These are phyloP conservation scores for Cerrena zonata DNA, from an alignment of 1,284 basidiomycete genomes.

Conservation along the genomic window DNA sequence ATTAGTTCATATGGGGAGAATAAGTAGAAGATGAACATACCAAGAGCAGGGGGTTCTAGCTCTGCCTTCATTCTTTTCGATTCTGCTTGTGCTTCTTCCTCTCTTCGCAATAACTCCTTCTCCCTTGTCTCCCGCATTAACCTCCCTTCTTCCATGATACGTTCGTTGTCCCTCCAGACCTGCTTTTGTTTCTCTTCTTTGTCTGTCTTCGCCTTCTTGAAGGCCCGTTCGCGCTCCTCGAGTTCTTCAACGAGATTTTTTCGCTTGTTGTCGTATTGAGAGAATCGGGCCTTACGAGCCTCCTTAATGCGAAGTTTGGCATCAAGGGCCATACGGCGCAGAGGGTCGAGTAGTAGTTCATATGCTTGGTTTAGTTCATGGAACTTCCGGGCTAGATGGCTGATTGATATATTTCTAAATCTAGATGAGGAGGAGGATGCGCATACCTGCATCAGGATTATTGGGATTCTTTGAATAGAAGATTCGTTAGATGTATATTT, in stretches of 20 bases:
- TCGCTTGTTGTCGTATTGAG: slow-evolving; percentile 73
- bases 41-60: slow-evolving; percentile 47
- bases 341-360: slow-evolving; percentile 78
- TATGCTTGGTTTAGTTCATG: slow-evolving; percentile 83
- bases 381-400: slow-evolving; percentile 64
- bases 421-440: not conserved
- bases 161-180: slow-evolving; percentile 61
- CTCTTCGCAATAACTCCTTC: slow-evolving; percentile 44
- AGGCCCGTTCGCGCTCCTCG: slow-evolving; percentile 73
- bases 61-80: slow-evolving; percentile 30
- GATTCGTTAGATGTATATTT: slow-evolving; percentile 20
- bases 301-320: slow-evolving; percentile 71
- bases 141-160: slow-evolving; percentile 75
- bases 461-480: slow-evolving; percentile 57
- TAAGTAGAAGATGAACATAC: slow-evolving; percentile 28
- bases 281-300: slow-evolving; percentile 67
- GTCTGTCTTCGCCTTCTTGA: slow-evolving; percentile 67
- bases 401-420: not conserved
- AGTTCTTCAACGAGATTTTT: slow-evolving; percentile 80
- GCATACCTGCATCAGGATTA: slow-evolving; percentile 69
- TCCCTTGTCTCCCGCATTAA: slow-evolving; percentile 65
- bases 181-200: slow-evolving; percentile 53
- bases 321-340: slow-evolving; percentile 78
- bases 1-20: slow-evolving; percentile 27
- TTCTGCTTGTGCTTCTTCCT: slow-evolving; percentile 33